phyloP scores from a whole-genome alignment of 768 basidiomycete species.

The Mycena polygramma region DNA sequence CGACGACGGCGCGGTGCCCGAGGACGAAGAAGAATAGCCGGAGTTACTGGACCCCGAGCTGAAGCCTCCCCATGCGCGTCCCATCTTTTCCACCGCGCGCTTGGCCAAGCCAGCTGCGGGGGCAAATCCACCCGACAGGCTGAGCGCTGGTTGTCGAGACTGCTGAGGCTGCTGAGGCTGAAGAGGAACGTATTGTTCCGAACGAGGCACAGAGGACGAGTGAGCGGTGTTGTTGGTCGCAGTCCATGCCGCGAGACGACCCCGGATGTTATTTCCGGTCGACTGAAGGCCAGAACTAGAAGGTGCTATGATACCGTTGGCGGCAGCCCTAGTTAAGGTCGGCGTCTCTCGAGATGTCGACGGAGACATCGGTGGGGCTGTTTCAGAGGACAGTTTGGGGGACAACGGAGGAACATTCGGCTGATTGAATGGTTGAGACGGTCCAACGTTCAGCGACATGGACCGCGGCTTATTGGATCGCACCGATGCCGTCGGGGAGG shows the following conservation, averaged over 20 bases:
- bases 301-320: slow-evolving; percentile 58
- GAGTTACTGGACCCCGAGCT: slow-evolving; percentile 56
- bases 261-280: slow-evolving; percentile 59
- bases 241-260: slow-evolving; percentile 63
- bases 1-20: slow-evolving; percentile 57
- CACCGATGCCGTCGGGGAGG: slow-evolving; percentile 60
- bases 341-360: slow-evolving; percentile 52
- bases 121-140: slow-evolving; percentile 76
- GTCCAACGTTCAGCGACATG: slow-evolving; percentile 69
- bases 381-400: slow-evolving; percentile 48
- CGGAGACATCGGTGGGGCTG: slow-evolving; percentile 42
- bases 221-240: slow-evolving; percentile 42
- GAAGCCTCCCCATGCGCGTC: slow-evolving; percentile 69
- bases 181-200: slow-evolving; percentile 40
- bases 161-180: slow-evolving; percentile 36
- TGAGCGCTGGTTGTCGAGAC: slow-evolving; percentile 75
- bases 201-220: slow-evolving; percentile 35
- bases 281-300: slow-evolving; percentile 49
- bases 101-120: slow-evolving; percentile 83
- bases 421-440: slow-evolving; percentile 50
- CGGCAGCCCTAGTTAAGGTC: slow-evolving; percentile 56
- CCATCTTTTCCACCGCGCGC: slow-evolving; percentile 84
- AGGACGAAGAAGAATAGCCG: slow-evolving; percentile 63
- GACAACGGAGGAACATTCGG: slow-evolving; percentile 50
- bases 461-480: slow-evolving; percentile 72